Base-by-base conservation (phyloP, 192 early-diverging fungal genomes). In the Cladochytrium replicatum region DNA sequence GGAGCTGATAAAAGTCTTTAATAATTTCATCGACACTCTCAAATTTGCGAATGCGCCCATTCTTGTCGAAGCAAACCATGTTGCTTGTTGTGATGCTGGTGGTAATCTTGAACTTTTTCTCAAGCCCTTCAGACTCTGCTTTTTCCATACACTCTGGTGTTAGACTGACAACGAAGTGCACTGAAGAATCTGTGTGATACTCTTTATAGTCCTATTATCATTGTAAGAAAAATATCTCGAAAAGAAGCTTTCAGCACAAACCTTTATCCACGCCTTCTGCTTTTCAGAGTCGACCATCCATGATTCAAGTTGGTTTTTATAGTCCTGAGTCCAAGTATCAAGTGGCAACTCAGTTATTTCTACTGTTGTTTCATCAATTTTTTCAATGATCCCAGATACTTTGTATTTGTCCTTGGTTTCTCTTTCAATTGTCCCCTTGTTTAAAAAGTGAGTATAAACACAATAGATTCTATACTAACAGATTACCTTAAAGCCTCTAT, bases 61-160 rank as follows among this genome's bases (percentile, higher is more conserved):
- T 67, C 17, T 71, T 64, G 71, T 99, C 88, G 59, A 95, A 95
- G 63, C 89, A 93, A 3, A 95, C 89, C 76, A 99, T 81, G 62
- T 99, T 99, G 15, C 77, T 77, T 0, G 88, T 93, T 2, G 80
- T 57, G 30, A 99, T 71, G 17, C 73, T 66, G 6, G 71, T 65
- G 8, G 66, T 61, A 4, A 93, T 59, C 64, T 89, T 92, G 58
- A 99, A 89, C 28, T 66, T 61, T 46, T 87, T 89, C 44, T 86
- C 81, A 15, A 96, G 57, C 1, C 90, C 95, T 39, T 90, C 81
- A 9, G 63, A 50, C 52, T 85, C 80, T 0, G 84, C 89, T 32
- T 76, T 62, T 2, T 52, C 57, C 83, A 95, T 80, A 23, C 84
- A 70, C 34, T 81, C 74, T 15, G 64, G 64, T 4, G 78, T 71